Conservation (phyloP, 225 moss, liverwort and hornwort genomes). For the Ulota crispa region DNA sequence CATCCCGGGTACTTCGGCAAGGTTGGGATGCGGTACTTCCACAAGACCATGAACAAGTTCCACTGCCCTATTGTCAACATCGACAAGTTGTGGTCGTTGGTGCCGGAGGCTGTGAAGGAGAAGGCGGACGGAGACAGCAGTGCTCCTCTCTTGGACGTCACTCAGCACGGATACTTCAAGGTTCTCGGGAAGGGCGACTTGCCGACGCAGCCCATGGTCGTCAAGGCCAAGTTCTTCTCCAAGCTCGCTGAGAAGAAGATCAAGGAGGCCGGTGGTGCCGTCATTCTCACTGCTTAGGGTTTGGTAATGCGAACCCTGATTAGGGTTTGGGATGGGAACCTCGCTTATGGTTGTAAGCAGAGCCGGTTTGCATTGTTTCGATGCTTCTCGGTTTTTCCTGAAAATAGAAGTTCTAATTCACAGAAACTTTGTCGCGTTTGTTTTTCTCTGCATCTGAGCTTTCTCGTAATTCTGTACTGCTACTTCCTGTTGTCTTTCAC, state of each 20-base stretch:
- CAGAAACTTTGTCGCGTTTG: background rate
- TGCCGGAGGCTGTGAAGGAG: conserved; percentile 45
- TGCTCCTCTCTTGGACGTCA: conserved; percentile 50
- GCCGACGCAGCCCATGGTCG: conserved; percentile 47
- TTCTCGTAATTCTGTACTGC: background rate
- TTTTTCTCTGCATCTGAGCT: background rate
- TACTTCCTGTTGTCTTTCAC: background rate
- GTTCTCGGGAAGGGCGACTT: conserved; percentile 54
- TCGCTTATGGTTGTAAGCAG: conserved; percentile 21
- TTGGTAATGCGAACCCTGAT: background rate
- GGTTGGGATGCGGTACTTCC: conserved; percentile 60
- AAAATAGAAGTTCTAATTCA: conserved; percentile 18
- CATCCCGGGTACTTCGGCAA: conserved; percentile 63
- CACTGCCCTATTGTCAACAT: conserved; percentile 57
- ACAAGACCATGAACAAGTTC: conserved; percentile 62
- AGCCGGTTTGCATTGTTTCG: conserved; percentile 17
- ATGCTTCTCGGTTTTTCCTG: background rate
- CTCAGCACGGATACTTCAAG: conserved; percentile 55
- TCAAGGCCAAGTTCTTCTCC: conserved; percentile 60
- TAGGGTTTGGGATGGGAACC: conserved; percentile 16
- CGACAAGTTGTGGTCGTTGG: conserved; percentile 56
- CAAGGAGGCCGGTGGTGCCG: conserved; percentile 48
- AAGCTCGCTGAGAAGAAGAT: conserved; percentile 60
- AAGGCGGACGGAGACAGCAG: conserved; percentile 34
- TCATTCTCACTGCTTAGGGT: conserved; percentile 51